Evolutionary conservation across 352 stramenopile genomes (phyloP), one percentile per base, ranked within the genome.

Genomic region (Achlya hypogyna): DNA sequence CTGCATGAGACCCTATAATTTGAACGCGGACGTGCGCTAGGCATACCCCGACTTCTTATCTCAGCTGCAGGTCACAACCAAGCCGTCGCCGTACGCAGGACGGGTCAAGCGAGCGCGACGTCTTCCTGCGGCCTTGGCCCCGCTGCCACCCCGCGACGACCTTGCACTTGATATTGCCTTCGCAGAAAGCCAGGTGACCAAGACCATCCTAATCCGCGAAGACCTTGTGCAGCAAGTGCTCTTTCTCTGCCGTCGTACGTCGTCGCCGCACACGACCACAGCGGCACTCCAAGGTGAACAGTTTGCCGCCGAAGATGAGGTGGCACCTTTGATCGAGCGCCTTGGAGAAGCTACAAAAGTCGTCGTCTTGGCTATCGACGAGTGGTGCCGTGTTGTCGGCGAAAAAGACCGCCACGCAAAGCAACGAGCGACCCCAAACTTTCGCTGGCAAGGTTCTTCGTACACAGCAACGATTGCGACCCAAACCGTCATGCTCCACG

Each of bases 1-100:
- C n/a, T n/a, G n/a, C n/a, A n/a, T n/a, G n/a, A n/a, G n/a, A n/a
- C n/a, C n/a, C n/a, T n/a, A n/a, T n/a, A n/a, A n/a, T n/a, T n/a
- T n/a, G n/a, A n/a, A n/a, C n/a, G n/a, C n/a, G n/a, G n/a, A n/a
- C n/a, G n/a, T n/a, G n/a, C n/a, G n/a, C n/a, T n/a, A n/a, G 12
- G 38, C 38, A 45, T 9, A 10, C 12, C 38, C 38, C 38, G 38
- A 45, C 12, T 10, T 45, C n/a, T n/a, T n/a, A n/a, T n/a, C n/a
- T n/a, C n/a, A n/a, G n/a, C n/a, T n/a, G n/a, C n/a, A n/a, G n/a
- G n/a, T n/a, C n/a, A n/a, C n/a, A 18, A 18, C 54, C n/a, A 38
- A 64, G n/a, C 5, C 54, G 4, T 64, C 54, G 31, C 54, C 54
- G 9, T 64, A 64, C 22, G 35, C 54, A 27, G 18, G 22, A 12